These are phyloP conservation scores for Backusella circina DNA, from an alignment of 192 early-diverging fungal genomes.

Conservation along the genomic window DNA sequence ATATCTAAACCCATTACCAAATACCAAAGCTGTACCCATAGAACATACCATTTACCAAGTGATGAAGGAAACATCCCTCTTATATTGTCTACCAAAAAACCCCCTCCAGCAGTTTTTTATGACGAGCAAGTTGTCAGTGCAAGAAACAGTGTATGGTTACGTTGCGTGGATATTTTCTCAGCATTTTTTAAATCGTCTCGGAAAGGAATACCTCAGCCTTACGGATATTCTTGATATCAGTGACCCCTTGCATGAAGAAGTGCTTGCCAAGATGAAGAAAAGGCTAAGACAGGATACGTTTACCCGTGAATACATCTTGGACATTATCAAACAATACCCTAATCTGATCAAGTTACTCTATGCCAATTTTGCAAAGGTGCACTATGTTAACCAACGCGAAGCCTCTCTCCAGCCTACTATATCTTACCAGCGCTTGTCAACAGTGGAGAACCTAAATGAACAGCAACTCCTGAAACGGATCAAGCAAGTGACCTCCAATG, in stretches of 20 bases:
- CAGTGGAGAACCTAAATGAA: slow-evolving; percentile 68
- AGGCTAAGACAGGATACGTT: slow-evolving; percentile 95
- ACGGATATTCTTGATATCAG: slow-evolving; percentile 74
- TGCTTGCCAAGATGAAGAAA: slow-evolving; percentile 97
- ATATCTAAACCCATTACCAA: slow-evolving; percentile 86
- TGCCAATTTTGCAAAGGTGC: slow-evolving; percentile 91
- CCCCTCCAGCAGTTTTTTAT: slow-evolving; percentile 95
- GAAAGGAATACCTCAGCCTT: slow-evolving; percentile 87
- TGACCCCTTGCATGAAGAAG: slow-evolving; percentile 87
- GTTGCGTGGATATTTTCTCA: slow-evolving; percentile 98
- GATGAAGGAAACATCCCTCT: slow-evolving; percentile 93
- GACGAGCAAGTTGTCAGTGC: slow-evolving; percentile 86
- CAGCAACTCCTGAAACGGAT: slow-evolving; percentile 91
- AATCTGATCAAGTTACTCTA: slow-evolving; percentile 92
- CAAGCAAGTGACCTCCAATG: slow-evolving; percentile 83
- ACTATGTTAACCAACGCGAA: slow-evolving; percentile 81
- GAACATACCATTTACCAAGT: slow-evolving; percentile 90
- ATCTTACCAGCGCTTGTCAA: slow-evolving; percentile 87
- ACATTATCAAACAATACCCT: slow-evolving; percentile 93
- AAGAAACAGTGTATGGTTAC: slow-evolving; percentile 96
- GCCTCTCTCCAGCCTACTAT: slow-evolving; percentile 61
- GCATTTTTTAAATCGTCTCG: slow-evolving; percentile 98
- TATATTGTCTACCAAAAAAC: slow-evolving; percentile 94
- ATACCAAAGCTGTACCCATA: slow-evolving; percentile 76
- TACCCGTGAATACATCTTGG: slow-evolving; percentile 96